Evolutionary conservation across 257 asterid genomes (phyloP).

Genomic region (Fraxinus americana): DNA sequence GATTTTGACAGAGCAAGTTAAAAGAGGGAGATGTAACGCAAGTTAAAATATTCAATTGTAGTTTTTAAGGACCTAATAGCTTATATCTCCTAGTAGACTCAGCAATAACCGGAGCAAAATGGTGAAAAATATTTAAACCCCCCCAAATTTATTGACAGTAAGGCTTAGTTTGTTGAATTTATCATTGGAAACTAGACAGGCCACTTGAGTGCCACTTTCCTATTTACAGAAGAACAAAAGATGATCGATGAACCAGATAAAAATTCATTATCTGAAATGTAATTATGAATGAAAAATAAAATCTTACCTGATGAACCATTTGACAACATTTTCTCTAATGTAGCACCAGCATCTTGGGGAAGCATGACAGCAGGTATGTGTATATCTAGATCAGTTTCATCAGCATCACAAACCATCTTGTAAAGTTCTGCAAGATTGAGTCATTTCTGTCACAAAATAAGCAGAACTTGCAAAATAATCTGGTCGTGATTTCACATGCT

Average conservation of each 20-base stretch:
- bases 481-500: background rate
- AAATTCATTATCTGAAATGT: background rate
- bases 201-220: background rate
- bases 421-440: slow-evolving; percentile 68
- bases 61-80: background rate
- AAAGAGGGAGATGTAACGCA: background rate
- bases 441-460: slow-evolving; percentile 9
- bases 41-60: background rate
- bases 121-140: background rate
- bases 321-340: slow-evolving; percentile 59
- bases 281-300: slow-evolving; percentile 1
- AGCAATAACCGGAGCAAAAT: background rate
- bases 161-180: background rate
- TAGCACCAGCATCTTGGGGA: slow-evolving; percentile 84
- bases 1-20: background rate
- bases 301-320: slow-evolving; percentile 78
- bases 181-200: background rate
- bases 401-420: slow-evolving; percentile 95
- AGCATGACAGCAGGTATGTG: slow-evolving; percentile 83
- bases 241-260: background rate
- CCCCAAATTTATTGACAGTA: background rate
- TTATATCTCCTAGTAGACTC: too few species aligned
- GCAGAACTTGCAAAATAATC: background rate
- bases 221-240: background rate
- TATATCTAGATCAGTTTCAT: slow-evolving; percentile 84